Base-by-base conservation (phyloP, 129 eudicot species). In the Artemisia tridentata region DNA sequence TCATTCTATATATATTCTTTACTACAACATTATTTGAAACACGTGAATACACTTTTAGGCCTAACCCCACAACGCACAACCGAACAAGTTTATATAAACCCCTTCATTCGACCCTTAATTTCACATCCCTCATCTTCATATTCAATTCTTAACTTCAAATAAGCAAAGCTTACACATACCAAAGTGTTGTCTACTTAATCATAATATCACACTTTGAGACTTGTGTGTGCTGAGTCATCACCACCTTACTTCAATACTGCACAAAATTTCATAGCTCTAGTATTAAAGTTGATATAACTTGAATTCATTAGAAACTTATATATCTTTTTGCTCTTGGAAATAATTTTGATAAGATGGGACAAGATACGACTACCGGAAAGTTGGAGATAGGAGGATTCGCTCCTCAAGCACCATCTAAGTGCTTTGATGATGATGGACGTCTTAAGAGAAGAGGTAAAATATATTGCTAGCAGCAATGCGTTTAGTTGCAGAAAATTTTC, bases 391-490 rank as follows among this genome's bases (percentile, higher is more conserved):
- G 84, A 54, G 82, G 75, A 21, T 62, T 78, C 19, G 69, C 85
- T 9, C 79, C 88, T 66, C 86, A 80, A 16, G 75, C 16, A 0
- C 86, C 73, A 23, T 80, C 91, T 13, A 83, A 85, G 47, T 76
- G 84, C 68, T 85, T 83, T 41, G 96, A 88, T 16, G 96, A 88
- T 53, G 96, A 88, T 64, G 96, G 96, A 19, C 81, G 85, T 7
- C 74, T 88, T 59, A 88, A 88, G 71, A 76, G 96, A 80, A 68
- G 88, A 10, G 95, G 95, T 88, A 75, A 38, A 4, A 38, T 38
- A 38, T 38, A 38, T 38, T 38, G 10, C 45, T 8, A 29, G 34
- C 34, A n/a, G n/a, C n/a, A n/a, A n/a, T n/a, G n/a, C n/a, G 41
- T 34, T 34, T 34, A 34, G 43, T 38, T 38, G 45, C 45, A 1